These are phyloP conservation scores for Andrographis paniculata DNA, from an alignment of 305 asterid genomes.

Conservation along the genomic window DNA sequence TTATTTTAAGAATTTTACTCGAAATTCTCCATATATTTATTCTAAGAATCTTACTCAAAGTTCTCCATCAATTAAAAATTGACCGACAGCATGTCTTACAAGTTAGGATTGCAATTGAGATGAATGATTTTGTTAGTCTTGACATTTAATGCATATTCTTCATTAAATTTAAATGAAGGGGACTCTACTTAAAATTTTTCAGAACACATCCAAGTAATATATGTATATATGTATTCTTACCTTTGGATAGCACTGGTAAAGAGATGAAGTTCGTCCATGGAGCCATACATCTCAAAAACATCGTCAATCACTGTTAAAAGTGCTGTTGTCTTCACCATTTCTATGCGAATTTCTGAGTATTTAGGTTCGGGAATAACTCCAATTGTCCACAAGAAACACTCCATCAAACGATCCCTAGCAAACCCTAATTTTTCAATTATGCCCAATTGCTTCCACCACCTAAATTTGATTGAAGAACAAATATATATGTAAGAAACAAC, in stretches of 20 bases:
- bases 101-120: no score
- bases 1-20: no score
- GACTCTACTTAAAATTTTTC: no score
- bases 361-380: slow-evolving; percentile 48
- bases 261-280: slow-evolving; percentile 36
- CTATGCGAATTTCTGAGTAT: slow-evolving; percentile 29
- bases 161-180: no score
- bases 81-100: no score
- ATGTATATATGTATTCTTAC: slow-evolving; percentile 6
- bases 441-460: slow-evolving; percentile 48
- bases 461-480: slow-evolving; percentile 1
- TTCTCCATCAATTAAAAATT: no score
- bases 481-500: no score
- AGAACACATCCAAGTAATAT: neutral
- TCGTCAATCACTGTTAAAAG: slow-evolving; percentile 38
- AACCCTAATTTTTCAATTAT: slow-evolving; percentile 36
- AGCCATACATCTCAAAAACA: slow-evolving; percentile 42
- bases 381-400: slow-evolving; percentile 47
- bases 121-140: no score
- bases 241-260: slow-evolving; percentile 42
- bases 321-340: slow-evolving; percentile 32
- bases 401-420: slow-evolving; percentile 35
- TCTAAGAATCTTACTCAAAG: no score
- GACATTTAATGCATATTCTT: no score
- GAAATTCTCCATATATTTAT: no score